Conservation (phyloP, 805 yeast genomes). For the Zygosaccharomyces rouxii region DNA sequence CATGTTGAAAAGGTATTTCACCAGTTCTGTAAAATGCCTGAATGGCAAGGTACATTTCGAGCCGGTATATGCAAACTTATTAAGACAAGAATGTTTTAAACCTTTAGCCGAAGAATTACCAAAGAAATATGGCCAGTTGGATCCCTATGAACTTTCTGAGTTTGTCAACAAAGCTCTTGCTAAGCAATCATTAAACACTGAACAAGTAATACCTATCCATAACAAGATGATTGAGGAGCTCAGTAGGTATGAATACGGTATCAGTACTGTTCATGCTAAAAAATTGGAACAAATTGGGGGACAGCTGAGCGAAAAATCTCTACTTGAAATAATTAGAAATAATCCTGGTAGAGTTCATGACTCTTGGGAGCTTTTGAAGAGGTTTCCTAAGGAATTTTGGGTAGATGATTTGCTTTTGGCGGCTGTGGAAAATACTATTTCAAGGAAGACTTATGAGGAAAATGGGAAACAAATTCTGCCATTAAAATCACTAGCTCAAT, state of each 20-base stretch:
- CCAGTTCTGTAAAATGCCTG: conserved; percentile 1
- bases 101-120: conserved; percentile 16
- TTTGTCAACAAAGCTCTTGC: conserved; percentile 15
- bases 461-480: conserved; percentile 30
- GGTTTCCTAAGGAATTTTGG: conserved; percentile 3
- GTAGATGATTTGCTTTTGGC: conserved; percentile 27
- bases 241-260: conserved; percentile 30
- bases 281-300: conserved; percentile 24
- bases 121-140: conserved; percentile 5
- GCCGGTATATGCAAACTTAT: conserved; percentile 7
- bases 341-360: conserved; percentile 53
- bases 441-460: conserved; percentile 37
- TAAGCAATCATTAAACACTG: conserved; percentile 5
- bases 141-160: conserved; percentile 24
- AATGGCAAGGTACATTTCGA: conserved; percentile 1
- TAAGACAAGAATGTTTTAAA: conserved; percentile 19
- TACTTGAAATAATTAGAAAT: conserved; percentile 35
- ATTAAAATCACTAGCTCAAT: conserved; percentile 21
- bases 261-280: conserved; percentile 32
- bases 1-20: conserved; percentile 16
- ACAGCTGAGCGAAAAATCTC: conserved; percentile 21
- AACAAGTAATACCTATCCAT: conserved; percentile 21
- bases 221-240: conserved; percentile 30
- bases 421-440: conserved; percentile 39
- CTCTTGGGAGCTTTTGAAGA: conserved; percentile 45